Base-by-base conservation (phyloP, 2,329 filamentous ascomycete genomes). In the Arthrocladium fulminans region DNA sequence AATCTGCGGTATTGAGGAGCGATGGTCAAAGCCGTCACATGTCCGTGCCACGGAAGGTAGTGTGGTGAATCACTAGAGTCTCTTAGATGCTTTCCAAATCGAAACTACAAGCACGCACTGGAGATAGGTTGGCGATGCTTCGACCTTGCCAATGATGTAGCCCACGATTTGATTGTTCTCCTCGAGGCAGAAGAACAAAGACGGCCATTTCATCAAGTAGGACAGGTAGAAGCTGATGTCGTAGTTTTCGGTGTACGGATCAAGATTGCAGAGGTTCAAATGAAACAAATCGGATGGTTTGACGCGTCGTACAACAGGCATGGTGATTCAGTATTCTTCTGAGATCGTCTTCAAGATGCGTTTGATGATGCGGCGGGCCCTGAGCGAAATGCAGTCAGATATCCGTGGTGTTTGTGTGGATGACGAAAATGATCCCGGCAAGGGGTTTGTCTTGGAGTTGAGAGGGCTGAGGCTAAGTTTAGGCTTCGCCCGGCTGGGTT, bases 1-100 rank as follows among this genome's bases (percentile, higher is more conserved):
- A 92, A 76, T 37, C 92, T 80, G 23, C 92, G 83, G 43, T 88
- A 88, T 49, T 84, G 80, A 0, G 92, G 92, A 0, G 90, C 84
- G 17, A 98, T 87, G 0, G 92, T 97, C 45, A 98, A 75, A 29
- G 90, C 92, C 3, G 92, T 98, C 63, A 98, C 94, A 68, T 98
- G 92, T 17, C 88, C 90, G 70, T 98, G 92, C 87, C 88, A 97
- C n/a, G 90, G 90, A n/a, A 95, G 83, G 70, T 94, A 94, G 70
- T 96, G 88, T 60, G 83, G 76, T 43, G 87, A 92, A 25, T 24
- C 45, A 40, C 55, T 56, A 25, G 35, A 7, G 5, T 8, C 13
- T 5, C 6, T 35, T 35, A 35, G 32, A 9, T 35, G 6, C 32
- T 7, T 9, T 5, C 6, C 17, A 35, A 6, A 15, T n/a, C 32